Evolutionary conservation across 2,329 filamentous ascomycete species (phyloP).

Genomic region (Huntiella savannae): DNA sequence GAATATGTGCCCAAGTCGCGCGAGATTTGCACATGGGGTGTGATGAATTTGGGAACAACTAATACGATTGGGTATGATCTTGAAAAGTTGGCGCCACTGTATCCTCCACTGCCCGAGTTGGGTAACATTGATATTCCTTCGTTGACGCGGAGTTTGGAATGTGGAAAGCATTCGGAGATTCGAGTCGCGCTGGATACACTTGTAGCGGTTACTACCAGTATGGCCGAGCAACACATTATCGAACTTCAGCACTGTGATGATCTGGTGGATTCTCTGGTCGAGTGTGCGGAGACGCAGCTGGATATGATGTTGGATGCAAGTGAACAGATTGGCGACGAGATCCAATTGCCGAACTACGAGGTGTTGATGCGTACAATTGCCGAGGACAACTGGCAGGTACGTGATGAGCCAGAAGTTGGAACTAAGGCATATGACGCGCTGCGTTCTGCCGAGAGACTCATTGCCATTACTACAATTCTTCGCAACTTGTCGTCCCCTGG

Average conservation of each 20-base stretch:
- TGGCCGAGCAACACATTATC: conserved; percentile 43
- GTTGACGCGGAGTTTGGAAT: conserved; percentile 74
- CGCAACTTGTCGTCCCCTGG: conserved; percentile 62
- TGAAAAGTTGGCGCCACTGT: conserved; percentile 48
- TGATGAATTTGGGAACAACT: conserved; percentile 48
- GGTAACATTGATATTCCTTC: conserved; percentile 82
- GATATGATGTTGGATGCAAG: conserved; percentile 72
- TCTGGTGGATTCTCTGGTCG: conserved; percentile 67
- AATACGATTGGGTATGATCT: conserved; percentile 48
- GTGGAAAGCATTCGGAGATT: conserved; percentile 77
- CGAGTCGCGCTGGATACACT: conserved; percentile 74
- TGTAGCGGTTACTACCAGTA: conserved; percentile 44
- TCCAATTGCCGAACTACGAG: conserved; percentile 70
- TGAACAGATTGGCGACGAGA: conserved; percentile 68
- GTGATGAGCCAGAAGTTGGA: conserved; percentile 56
- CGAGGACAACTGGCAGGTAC: conserved; percentile 50
- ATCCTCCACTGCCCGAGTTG: conserved; percentile 57
- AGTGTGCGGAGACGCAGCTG: conserved; percentile 78
- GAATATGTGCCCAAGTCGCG: conserved; percentile 37
- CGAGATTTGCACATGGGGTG: conserved; percentile 44
- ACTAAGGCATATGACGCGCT: conserved; percentile 65
- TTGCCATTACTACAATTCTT: conserved; percentile 81
- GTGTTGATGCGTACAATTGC: conserved; percentile 67
- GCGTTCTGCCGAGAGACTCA: conserved; percentile 65
- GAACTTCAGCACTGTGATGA: conserved; percentile 65